phyloP scores from a whole-genome alignment of 495 filamentous ascomycete genomes.

The Bryoglossum gracile region DNA sequence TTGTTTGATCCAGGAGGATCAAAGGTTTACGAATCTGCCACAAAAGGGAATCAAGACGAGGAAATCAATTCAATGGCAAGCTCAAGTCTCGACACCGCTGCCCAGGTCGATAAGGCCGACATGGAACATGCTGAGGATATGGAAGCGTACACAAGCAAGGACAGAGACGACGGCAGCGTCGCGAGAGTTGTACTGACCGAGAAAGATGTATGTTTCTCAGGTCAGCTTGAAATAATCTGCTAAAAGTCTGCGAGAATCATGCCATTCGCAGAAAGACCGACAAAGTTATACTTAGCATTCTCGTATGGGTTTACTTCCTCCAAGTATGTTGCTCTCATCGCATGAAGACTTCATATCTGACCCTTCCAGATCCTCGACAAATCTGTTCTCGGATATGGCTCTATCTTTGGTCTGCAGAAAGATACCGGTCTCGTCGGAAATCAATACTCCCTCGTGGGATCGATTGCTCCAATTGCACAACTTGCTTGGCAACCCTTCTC shows the following conservation, averaged over 20 bases:
- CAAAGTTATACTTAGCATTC: constrained; percentile 46
- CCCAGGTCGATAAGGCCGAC: neutral
- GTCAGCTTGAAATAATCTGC: too few relatives aligned
- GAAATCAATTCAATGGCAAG: constrained; percentile 7
- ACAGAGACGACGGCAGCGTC: neutral
- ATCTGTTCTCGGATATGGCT: constrained; percentile 54
- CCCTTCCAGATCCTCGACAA: constrained; percentile 58
- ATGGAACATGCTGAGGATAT: constrained; percentile 2
- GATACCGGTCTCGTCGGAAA: constrained; percentile 48
- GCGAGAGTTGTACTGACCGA: constrained; percentile 39
- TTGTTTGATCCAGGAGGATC: too few relatives aligned
- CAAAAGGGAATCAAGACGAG: too few relatives aligned
- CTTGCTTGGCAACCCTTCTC: constrained; percentile 62
- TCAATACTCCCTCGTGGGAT: constrained; percentile 55
- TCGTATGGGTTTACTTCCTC: constrained; percentile 59
- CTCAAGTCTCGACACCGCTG: neutral
- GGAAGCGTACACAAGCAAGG: constrained; percentile 2
- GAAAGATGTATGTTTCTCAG: constrained; percentile 37
- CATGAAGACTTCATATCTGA: neutral
- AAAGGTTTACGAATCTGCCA: too few relatives aligned
- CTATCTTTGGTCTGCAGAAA: constrained; percentile 52
- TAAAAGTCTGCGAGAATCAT: too few relatives aligned
- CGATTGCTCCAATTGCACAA: constrained; percentile 57
- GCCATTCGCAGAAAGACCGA: constrained; percentile 58
- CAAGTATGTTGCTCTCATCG: constrained; percentile 27